phyloP scores from a whole-genome alignment of 1,284 basidiomycete genomes.

The Rugosomyces carneus region DNA sequence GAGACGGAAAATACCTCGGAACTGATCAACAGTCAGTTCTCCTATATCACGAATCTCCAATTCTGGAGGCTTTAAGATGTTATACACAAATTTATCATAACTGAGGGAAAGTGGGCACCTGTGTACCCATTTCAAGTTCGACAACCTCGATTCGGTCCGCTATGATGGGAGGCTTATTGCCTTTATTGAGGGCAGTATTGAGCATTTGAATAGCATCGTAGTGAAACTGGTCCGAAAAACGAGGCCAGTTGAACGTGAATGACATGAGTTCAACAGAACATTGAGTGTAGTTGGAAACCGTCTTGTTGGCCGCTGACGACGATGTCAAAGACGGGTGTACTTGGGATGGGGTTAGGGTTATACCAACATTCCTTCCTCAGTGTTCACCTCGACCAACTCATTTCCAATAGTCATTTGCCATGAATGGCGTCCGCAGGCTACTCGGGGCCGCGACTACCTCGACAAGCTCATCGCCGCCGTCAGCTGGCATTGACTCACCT shows the following conservation, averaged over 20 bases:
- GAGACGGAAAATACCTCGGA: constrained; percentile 94
- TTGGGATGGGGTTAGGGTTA: constrained; percentile 24
- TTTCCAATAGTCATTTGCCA: constrained; percentile 24
- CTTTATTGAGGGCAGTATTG: constrained; percentile 94
- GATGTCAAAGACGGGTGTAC: constrained; percentile 2
- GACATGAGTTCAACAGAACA: constrained; percentile 59
- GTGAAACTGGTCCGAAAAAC: constrained; percentile 94
- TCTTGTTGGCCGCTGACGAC: constrained; percentile 5
- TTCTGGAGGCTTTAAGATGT: constrained; percentile 75
- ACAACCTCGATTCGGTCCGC: constrained; percentile 97
- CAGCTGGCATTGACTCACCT: constrained; percentile 17
- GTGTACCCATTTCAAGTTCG: constrained; percentile 96
- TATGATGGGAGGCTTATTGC: constrained; percentile 95
- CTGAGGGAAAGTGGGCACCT: constrained; percentile 45
- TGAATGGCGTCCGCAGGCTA: constrained; percentile 72
- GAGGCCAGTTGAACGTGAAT: constrained; percentile 96
- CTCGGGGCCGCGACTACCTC: constrained; percentile 45
- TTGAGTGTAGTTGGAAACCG: background rate
- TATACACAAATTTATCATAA: constrained; percentile 4
- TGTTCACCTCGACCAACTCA: background rate
- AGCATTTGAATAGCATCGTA: constrained; percentile 92
- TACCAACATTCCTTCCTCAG: constrained; percentile 1
- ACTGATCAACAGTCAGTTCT: constrained; percentile 92
- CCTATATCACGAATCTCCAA: constrained; percentile 97
- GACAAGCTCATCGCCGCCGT: constrained; percentile 30